Evolutionary conservation across 805 yeast species (phyloP), one percentile per base, ranked within the genome.

Genomic region (Maudiozyma bulderi): DNA sequence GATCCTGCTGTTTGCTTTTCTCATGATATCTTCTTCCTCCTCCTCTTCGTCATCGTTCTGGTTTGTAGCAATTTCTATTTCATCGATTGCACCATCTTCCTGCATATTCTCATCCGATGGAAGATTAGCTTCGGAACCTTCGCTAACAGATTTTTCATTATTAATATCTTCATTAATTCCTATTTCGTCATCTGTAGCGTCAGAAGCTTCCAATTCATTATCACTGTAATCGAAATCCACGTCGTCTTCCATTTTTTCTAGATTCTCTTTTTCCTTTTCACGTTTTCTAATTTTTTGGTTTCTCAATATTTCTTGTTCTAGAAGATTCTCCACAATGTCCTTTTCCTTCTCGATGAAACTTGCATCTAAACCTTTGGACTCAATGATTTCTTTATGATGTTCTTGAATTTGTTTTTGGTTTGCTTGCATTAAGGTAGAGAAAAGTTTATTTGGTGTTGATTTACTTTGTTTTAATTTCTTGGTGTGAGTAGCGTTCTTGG

Each of bases 231-330:
- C 54, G 15, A 52, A 52, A 34, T 50, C 53, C 13, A 51, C 46
- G 3, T 48, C 51, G 28, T 40, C 50, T 8, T 52, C 53, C 10
- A 52, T 55, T 43, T 56, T 63, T n/a, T 52, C 47, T 67, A 72
- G 58, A 53, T 68, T 41, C 14, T 59, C 62, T 20, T 47, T 52
- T 29, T 55, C 58, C 61, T 73, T 58, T 52, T 75, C 78, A 49
- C 67, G 63, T 53, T 67, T 69, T 43, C 78, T 69, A 32, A 77
- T 69, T 15, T 69, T 68, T 46, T 71, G 61, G 13, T 68, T 76
- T 54, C 81, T 69, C 49, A 73, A 73, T 52, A 76, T 71, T 57
- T 77, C 81, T 50, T 75, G 69, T 53, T 77, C 77, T 54, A 79
- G 64, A 52, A 65, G 57, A 40, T 58, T 54, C 34, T 60, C 66